phyloP scores from a whole-genome alignment of 345 rosid genomes.

The Litchi chinensis region DNA sequence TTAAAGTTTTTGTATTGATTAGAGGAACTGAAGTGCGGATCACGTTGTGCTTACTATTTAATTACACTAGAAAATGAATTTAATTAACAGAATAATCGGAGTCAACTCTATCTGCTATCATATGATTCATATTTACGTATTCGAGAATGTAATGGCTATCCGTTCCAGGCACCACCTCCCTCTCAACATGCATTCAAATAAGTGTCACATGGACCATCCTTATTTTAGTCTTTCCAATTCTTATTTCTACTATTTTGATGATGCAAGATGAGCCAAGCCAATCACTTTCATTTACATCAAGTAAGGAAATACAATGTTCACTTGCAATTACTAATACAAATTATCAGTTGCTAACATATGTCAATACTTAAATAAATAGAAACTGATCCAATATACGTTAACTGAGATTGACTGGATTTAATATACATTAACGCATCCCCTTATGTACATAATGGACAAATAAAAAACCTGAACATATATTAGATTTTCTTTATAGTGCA shows the following conservation, averaged over 20 bases:
- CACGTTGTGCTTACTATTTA: slow-evolving; percentile 14
- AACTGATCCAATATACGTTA: no score
- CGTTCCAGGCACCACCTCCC: background rate
- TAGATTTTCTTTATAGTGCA: no score
- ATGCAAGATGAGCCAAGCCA: background rate
- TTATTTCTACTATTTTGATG: background rate
- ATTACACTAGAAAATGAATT: background rate
- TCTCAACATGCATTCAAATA: slow-evolving; percentile 1
- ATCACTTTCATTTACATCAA: background rate
- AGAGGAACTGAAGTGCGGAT: slow-evolving; percentile 16
- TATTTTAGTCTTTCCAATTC: background rate
- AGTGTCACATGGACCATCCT: background rate
- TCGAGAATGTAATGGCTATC: background rate
- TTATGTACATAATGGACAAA: no score
- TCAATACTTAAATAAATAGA: no score
- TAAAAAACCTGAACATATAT: no score
- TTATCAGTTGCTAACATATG: no score
- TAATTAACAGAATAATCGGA: background rate
- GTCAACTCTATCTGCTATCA: slow-evolving; percentile 8
- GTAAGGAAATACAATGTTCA: no score
- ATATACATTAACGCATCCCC: no score
- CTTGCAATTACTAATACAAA: no score
- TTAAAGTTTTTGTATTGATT: background rate
- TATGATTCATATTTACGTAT: background rate
- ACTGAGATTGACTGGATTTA: no score